phyloP scores from a whole-genome alignment of 805 yeast species.

The Sugiyamaella smithiae region DNA sequence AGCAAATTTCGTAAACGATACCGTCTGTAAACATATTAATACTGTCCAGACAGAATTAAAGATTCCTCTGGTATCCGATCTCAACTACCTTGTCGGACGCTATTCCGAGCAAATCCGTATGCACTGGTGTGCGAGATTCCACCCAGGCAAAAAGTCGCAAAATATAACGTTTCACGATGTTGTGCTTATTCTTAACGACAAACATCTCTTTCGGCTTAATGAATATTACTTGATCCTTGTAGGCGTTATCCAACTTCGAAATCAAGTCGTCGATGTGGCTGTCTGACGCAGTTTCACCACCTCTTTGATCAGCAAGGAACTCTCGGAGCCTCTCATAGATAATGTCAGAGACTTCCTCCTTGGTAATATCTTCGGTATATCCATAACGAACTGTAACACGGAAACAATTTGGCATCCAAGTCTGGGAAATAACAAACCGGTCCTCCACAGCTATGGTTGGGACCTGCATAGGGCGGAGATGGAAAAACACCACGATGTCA shows the following conservation, averaged over 20 bases:
- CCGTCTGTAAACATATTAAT: too few species aligned
- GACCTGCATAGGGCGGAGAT: conserved; percentile 11
- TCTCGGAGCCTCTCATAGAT: conserved; percentile 5
- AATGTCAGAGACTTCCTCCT: conserved; percentile 7
- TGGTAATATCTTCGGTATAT: conserved; percentile 15
- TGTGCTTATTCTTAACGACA: background rate
- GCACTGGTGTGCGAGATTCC: background rate
- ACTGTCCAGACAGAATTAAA: too few species aligned
- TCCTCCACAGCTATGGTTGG: conserved; percentile 14
- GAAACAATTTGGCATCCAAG: conserved; percentile 14
- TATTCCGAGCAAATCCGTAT: conserved; percentile 3
- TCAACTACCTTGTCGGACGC: conserved; percentile 8
- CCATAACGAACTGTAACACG: conserved; percentile 16
- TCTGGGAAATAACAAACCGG: conserved; percentile 9
- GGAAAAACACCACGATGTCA: conserved; percentile 13
- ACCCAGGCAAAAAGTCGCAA: conserved; percentile 6
- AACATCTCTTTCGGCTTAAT: conserved; percentile 8
- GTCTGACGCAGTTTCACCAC: background rate
- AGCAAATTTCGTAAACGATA: too few species aligned
- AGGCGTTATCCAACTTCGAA: conserved; percentile 4
- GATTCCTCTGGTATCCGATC: conserved; percentile 12
- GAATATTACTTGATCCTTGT: conserved; percentile 12
- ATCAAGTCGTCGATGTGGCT: background rate
- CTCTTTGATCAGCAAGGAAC: background rate
- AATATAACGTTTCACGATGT: conserved; percentile 1